Base-by-base conservation (phyloP, 345 rosid genomes). In the Populus davidiana region DNA sequence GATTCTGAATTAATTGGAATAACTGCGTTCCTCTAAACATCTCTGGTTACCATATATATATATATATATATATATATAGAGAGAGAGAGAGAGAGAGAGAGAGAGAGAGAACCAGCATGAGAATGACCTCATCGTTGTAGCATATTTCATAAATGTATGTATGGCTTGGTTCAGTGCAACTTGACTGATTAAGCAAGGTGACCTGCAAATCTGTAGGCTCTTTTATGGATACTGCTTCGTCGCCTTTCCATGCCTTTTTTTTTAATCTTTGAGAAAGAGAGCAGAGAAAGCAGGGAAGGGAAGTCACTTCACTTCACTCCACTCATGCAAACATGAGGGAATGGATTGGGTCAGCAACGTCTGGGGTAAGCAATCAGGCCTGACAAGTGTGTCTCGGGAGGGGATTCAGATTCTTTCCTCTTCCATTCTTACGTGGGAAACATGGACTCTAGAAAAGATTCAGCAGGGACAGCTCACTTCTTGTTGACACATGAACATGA, bases 321-420 rank as follows among this genome's bases (percentile, higher is more conserved):
- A 25, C 36, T 50, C 47, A 50, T 70, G 73, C 73, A 23, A 38
- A 56, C 67, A 54, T 17, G 72, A 68, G 63, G 67, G 54, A 76
- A 77, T 31, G 69, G 69, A 20, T 47, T n/a, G 44, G 43, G 82
- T 78, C 82, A 68, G 85, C 82, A 79, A 70, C 86, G 77, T 83
- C 83, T 83, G 83, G 64, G 41, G 70, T 17, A 83, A 77, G 86
- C 67, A 73, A 81, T 78, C 84, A 78, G 84, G 61, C 36, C 83
- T 77, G 83, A 73, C 77, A 41, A 27, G 33, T 29, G 52, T 14
- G 66, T 56, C 70, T 35, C 43, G 14, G 70, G 70, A 59, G 73
- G 70, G 74, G 81, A 67, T 70, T 75, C 83, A 73, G 84, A 81
- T 79, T 79, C 83, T 79, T 67, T n/a, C 75, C 33, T 5, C 29